Base-by-base conservation (phyloP, 2,329 filamentous ascomycete genomes). In the Achaetomium macrosporum region DNA sequence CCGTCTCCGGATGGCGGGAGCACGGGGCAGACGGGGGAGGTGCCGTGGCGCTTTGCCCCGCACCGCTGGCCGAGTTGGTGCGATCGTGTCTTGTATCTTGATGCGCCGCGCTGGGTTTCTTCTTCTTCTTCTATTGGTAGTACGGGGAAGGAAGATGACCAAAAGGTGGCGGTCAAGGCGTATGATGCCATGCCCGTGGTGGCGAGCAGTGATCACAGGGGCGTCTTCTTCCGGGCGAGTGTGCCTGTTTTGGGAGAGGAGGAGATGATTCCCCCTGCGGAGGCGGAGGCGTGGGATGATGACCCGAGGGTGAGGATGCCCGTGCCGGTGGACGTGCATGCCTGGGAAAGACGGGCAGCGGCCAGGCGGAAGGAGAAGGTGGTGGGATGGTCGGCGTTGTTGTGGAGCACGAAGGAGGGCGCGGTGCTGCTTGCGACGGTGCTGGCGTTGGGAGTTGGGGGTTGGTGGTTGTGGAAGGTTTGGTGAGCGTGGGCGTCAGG, bases 41-140 rank as follows among this genome's bases (percentile, higher is more conserved):
- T 77, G 4, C 71, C 74, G 11, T 92, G 87, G 84, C 71, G 75
- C 31, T 96, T 90, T 80, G 88, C 90, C 8, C 74, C 76, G 53
- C 88, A 95, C 66, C 84, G 93, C 42, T 95, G 88, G 78, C 91
- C 93, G 1, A 85, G 85, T 64, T 97, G 92, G 93, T 96, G 90
- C 63, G 93, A 97, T 69, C 83, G 93, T 3, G 85, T 97, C 17
- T 73, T 97, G 17, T 97, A 84, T 68, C 74, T 92, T 3, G 81
- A 86, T 47, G 71, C 78, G 19, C 82, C 79, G 17, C 68, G 68
- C 19, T 83, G 79, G 77, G 65, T 75, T 37, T 68, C 63, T 66
- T 59, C 54, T 58, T 15, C 64, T 42, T 50, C 57, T 57, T 5
- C 62, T 62, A 10, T 59, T 64, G 31, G 19, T 20, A 15, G 15